Evolutionary conservation across 2,329 filamentous ascomycete genomes (phyloP).

Genomic region (Lasiodiplodia theobromae): DNA sequence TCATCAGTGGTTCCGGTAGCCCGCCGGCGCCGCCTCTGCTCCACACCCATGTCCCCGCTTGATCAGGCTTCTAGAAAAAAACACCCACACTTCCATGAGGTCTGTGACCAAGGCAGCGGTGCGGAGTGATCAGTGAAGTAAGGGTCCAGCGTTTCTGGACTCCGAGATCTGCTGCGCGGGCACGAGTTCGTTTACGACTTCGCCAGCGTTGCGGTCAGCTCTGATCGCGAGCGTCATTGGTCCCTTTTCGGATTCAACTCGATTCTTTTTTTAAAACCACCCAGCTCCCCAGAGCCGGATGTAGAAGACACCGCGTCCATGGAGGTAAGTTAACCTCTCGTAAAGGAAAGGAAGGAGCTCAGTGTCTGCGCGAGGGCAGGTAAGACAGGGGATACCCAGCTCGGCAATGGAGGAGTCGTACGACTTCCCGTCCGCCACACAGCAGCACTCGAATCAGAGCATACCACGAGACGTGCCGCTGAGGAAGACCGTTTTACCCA

Average conservation of each 20-base stretch:
- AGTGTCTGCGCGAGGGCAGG: slow-evolving; percentile 1
- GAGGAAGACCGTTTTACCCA: slow-evolving; percentile 4
- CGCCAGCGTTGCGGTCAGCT: not conserved
- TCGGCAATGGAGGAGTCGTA: slow-evolving; percentile 6
- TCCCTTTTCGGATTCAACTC: too few relatives aligned
- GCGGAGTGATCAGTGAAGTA: not conserved
- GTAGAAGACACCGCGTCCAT: not conserved
- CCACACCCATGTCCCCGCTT: slow-evolving; percentile 1
- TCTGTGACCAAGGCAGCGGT: not conserved
- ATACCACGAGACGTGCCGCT: slow-evolving; percentile 1
- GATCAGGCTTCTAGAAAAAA: slow-evolving; percentile 9
- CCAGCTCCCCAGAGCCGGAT: not conserved
- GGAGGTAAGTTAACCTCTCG: not conserved
- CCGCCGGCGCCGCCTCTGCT: slow-evolving; percentile 13
- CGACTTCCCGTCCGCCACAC: slow-evolving; percentile 13
- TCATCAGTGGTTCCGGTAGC: slow-evolving; percentile 14
- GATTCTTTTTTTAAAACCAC: too few relatives aligned
- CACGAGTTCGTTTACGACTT: not conserved
- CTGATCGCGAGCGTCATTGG: not conserved
- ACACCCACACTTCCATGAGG: not conserved
- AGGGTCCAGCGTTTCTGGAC: not conserved
- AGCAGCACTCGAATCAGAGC: slow-evolving; percentile 15
- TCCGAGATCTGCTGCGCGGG: not conserved
- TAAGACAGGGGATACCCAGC: slow-evolving; percentile 20
- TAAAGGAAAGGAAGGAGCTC: not conserved